These are phyloP conservation scores for Casaregolazyma suthepensis DNA, from an alignment of 1,139 yeast genomes.

Conservation along the genomic window DNA sequence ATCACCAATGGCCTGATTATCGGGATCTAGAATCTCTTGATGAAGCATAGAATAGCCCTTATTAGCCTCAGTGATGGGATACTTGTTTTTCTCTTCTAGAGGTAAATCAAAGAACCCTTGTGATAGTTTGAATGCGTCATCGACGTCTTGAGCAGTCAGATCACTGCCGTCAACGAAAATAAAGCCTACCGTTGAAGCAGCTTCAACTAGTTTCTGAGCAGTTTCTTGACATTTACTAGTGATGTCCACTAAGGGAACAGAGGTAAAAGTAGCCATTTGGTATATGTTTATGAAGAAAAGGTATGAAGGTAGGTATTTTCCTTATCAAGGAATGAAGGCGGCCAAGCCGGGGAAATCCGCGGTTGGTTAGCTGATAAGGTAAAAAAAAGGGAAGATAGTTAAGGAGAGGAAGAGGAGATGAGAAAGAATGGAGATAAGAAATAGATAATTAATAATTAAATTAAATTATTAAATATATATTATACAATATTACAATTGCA, in stretches of 20 bases:
- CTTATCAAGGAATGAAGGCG: neutral
- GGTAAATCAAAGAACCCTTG: conserved; percentile 51
- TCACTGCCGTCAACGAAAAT: conserved; percentile 69
- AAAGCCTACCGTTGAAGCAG: conserved; percentile 67
- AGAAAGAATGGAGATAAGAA: too few relatives aligned
- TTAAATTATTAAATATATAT: too few relatives aligned
- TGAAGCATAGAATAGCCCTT: conserved; percentile 60
- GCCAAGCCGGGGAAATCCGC: neutral
- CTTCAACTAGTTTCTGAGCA: conserved; percentile 50
- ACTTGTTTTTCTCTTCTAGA: conserved; percentile 41
- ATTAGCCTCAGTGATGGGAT: conserved; percentile 46
- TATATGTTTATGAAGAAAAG: neutral
- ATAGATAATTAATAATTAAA: too few relatives aligned
- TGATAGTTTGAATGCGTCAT: conserved; percentile 48
- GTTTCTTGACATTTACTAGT: conserved; percentile 40
- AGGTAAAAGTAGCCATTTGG: neutral
- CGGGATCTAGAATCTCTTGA: conserved; percentile 46
- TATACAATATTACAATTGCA: too few relatives aligned
- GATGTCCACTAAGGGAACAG: conserved; percentile 42
- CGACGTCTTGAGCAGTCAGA: conserved; percentile 53
- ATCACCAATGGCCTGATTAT: conserved; percentile 45
- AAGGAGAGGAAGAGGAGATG: neutral
- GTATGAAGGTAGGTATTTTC: neutral
- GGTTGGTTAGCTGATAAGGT: neutral
- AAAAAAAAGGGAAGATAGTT: neutral